These are phyloP conservation scores for Nannochloropsis salina DNA, from an alignment of 108 stramenopile genomes.

Conservation along the genomic window DNA sequence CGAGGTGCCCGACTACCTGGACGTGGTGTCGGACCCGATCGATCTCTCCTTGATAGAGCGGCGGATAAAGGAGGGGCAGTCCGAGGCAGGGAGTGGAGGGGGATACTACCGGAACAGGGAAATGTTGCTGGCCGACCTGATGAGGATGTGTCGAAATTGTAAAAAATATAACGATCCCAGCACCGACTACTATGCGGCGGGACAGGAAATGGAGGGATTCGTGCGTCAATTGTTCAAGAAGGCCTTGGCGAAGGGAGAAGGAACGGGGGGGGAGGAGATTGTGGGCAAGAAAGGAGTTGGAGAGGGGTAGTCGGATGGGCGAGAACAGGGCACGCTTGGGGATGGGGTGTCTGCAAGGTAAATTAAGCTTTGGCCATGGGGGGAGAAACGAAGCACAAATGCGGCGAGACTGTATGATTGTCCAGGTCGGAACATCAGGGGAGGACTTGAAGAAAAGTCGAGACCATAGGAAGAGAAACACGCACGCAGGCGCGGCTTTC, in stretches of 20 bases:
- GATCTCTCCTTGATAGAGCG: conserved; percentile 76
- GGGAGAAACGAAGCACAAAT: no score
- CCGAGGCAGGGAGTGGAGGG: no score
- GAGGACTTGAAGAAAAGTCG: no score
- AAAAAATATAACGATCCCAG: conserved; percentile 68
- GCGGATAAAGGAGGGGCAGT: conserved; percentile 53
- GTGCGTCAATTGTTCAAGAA: conserved; percentile 24
- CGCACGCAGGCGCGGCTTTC: no score
- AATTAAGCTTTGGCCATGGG: no score
- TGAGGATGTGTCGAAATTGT: conserved; percentile 86
- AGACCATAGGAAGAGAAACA: no score
- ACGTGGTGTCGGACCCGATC: conserved; percentile 74
- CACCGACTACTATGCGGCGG: conserved; percentile 29
- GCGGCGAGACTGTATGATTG: no score
- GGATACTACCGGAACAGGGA: conserved; percentile 72
- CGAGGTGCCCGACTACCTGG: conserved; percentile 78
- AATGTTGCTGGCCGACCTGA: conserved; percentile 71
- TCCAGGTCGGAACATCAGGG: no score
- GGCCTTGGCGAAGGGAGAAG: not conserved
- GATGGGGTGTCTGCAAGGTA: no score
- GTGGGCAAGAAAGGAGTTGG: not conserved
- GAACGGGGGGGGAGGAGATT: not conserved
- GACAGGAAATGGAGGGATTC: conserved; percentile 25
- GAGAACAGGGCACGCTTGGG: not conserved
- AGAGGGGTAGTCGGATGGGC: not conserved